phyloP scores from a whole-genome alignment of 129 eudicot genomes.

The Lactuca saligna region DNA sequence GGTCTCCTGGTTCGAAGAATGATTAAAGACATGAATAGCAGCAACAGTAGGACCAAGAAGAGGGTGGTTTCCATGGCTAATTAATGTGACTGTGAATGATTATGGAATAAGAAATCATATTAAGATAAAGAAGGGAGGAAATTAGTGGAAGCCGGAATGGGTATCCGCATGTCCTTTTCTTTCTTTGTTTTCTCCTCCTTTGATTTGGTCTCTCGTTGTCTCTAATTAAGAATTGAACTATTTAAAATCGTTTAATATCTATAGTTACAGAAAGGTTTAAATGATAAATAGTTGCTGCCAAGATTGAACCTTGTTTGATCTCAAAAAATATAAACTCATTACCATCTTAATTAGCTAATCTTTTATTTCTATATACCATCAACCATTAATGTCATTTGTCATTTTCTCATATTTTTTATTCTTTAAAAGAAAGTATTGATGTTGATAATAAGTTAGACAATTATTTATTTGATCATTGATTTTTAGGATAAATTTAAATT shows the following conservation, averaged over 20 bases:
- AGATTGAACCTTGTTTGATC: too few relatives aligned
- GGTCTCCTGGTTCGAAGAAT: conserved; percentile 1
- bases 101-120: background rate
- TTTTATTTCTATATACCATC: too few relatives aligned
- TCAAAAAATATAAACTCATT: too few relatives aligned
- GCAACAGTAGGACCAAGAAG: background rate
- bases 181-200: background rate
- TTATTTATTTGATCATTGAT: too few relatives aligned
- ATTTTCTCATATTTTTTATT: too few relatives aligned
- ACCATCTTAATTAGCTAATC: too few relatives aligned
- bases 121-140: background rate
- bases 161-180: background rate
- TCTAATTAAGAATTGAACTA: background rate
- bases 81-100: background rate
- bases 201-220: background rate
- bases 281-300: too few relatives aligned
- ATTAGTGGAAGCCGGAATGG: background rate
- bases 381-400: too few relatives aligned
- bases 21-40: conserved; percentile 11
- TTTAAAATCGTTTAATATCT: background rate
- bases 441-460: too few relatives aligned
- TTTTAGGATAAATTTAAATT: too few relatives aligned
- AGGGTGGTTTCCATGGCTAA: conserved; percentile 12
- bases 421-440: too few relatives aligned
- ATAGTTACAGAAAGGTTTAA: too few relatives aligned